These are phyloP conservation scores for Kalmusia sp. DNA, from an alignment of 2,329 filamentous ascomycete species.

Conservation along the genomic window DNA sequence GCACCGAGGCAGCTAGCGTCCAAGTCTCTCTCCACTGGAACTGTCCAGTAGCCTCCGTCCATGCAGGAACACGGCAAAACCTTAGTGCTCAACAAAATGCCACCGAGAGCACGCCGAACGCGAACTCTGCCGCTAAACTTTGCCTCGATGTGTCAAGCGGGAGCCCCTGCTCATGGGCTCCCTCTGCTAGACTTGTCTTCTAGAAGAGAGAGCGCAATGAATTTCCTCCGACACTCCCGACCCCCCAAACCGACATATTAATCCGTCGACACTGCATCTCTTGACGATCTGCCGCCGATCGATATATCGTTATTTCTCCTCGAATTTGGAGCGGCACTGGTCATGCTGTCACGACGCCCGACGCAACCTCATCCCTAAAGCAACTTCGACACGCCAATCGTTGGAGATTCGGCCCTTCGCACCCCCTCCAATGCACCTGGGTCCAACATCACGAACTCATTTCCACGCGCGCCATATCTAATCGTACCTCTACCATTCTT, in stretches of 20 bases:
- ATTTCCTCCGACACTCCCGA: no score
- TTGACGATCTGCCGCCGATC: not conserved
- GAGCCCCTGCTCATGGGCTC: not conserved
- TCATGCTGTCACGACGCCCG: not conserved
- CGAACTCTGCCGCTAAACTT: not conserved
- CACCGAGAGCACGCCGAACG: constrained; percentile 1
- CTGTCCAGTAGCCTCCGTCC: not conserved
- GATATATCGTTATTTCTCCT: not conserved
- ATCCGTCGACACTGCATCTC: not conserved
- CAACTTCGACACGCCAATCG: not conserved
- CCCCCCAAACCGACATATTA: no score
- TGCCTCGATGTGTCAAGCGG: not conserved
- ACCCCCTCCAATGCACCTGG: not conserved
- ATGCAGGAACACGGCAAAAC: constrained; percentile 1
- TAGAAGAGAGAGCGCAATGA: no score
- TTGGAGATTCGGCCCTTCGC: not conserved
- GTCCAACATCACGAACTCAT: not conserved
- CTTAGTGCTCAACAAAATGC: not conserved
- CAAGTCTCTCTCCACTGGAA: constrained; percentile 1
- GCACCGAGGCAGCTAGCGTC: not conserved
- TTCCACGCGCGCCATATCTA: not conserved
- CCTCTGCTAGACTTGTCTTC: not conserved
- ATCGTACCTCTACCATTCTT: not conserved
- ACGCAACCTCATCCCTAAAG: not conserved
- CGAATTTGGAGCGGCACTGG: not conserved